These are phyloP conservation scores for Boeremia exigua DNA, from an alignment of 2,329 filamentous ascomycete genomes.

Conservation along the genomic window DNA sequence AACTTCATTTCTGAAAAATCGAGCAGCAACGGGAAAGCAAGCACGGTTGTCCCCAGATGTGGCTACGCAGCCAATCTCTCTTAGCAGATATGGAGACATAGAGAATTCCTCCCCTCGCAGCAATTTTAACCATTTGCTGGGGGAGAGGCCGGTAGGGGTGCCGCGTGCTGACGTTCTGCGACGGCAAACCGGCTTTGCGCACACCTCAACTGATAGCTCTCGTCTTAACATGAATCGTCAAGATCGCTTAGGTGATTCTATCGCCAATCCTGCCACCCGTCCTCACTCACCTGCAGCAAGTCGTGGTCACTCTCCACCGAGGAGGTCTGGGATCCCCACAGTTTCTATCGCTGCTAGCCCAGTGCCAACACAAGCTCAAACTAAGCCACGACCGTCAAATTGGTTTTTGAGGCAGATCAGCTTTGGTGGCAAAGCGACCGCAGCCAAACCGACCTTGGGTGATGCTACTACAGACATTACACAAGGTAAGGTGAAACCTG, in stretches of 20 bases:
- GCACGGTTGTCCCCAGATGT: conserved; percentile 31
- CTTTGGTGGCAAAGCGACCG: conserved; percentile 42
- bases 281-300: conserved; percentile 39
- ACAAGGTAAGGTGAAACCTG: conserved; percentile 41
- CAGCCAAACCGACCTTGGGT: conserved; percentile 38
- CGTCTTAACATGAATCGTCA: conserved; percentile 29
- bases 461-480: conserved; percentile 43
- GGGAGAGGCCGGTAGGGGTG: conserved; percentile 21
- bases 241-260: conserved; percentile 36
- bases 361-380: conserved; percentile 18
- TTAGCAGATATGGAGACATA: conserved; percentile 23
- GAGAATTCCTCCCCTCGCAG: conserved; percentile 32
- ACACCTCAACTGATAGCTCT: conserved; percentile 13
- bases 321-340: conserved; percentile 26
- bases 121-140: conserved; percentile 17
- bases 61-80: conserved; percentile 34
- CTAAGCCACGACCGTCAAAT: conserved; percentile 32
- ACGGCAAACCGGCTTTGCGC: conserved; percentile 31
- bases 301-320: conserved; percentile 39
- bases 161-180: conserved; percentile 43
- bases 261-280: conserved; percentile 26
- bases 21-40: conserved; percentile 28
- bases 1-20: conserved; percentile 39
- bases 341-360: conserved; percentile 16
- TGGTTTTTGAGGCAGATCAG: conserved; percentile 50